Conservation (phyloP, 2,329 filamentous ascomycete species). For the Cryphonectria nitschkei region DNA sequence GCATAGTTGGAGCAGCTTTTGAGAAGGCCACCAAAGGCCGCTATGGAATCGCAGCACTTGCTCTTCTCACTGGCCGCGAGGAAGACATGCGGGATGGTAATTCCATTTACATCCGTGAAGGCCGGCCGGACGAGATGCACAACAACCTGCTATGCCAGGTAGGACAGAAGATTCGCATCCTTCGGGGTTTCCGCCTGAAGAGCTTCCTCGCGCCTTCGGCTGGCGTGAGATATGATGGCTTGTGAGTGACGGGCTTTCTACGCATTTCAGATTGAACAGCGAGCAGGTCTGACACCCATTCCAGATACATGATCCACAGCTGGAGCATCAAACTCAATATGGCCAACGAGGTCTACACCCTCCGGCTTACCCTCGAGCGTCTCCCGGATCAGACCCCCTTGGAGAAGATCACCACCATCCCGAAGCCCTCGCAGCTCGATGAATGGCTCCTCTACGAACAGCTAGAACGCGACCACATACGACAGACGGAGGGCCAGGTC, state of each 20-base stretch:
- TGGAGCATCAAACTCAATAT: constrained; percentile 50
- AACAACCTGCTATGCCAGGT: constrained; percentile 53
- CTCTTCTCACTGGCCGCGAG: constrained; percentile 56
- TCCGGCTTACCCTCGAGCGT: constrained; percentile 52
- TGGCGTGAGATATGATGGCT: constrained; percentile 61
- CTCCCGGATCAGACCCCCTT: constrained; percentile 47
- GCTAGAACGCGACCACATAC: constrained; percentile 48
- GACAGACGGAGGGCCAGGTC: constrained; percentile 43
- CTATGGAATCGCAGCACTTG: constrained; percentile 52
- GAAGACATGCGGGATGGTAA: constrained; percentile 41
- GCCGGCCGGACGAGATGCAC: constrained; percentile 50
- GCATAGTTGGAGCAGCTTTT: constrained; percentile 50
- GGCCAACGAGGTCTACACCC: constrained; percentile 45
- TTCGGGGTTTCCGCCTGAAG: constrained; percentile 54
- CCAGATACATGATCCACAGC: constrained; percentile 53
- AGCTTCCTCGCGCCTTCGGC: constrained; percentile 55
- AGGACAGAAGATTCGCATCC: constrained; percentile 54
- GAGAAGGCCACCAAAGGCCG: constrained; percentile 51
- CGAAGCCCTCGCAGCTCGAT: constrained; percentile 58
- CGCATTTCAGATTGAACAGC: background rate
- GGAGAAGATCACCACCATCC: constrained; percentile 48
- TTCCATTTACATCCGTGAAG: constrained; percentile 51
- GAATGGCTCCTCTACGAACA: constrained; percentile 58
- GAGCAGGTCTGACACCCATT: background rate
- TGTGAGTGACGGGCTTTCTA: constrained; percentile 46